Base-by-base conservation (phyloP, 2,329 filamentous ascomycete species). In the Penicillium occitanis region DNA sequence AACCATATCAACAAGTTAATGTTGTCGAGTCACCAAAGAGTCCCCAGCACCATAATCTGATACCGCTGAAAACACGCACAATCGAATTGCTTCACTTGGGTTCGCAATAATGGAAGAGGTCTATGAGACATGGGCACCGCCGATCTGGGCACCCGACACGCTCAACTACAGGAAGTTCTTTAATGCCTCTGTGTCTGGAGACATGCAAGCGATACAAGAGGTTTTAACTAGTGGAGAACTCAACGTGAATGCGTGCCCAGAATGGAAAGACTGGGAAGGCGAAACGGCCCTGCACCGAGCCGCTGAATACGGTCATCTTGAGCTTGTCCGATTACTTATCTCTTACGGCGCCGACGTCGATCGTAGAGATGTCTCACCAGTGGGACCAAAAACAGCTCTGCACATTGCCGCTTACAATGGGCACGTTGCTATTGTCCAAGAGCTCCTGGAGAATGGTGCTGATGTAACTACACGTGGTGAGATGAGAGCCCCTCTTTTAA, bases 131-230 rank as follows among this genome's bases (percentile, higher is more conserved):
- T 46, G 58, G 40, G 58, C 58, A 33, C 40, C 42, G 13, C 58
- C 58, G 6, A 46, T 48, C 19, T 48, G 58, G 58, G 58, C 58
- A 61, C 58, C 40, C 42, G 58, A 63, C 48, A 53, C 61, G 3
- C 33, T 35, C 33, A 35, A 35, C 33, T 35, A 35, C 8, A 63
- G 61, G 6, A 63, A n/a, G 1, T 63, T 55, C 33, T 63, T 63
- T 7, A 44, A 63, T 44, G 61, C 61, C 7, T 14, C 33, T 7
- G 35, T 63, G 33, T 63, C 33, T 5, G 61, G 61, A 55, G 61
- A 63, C 35, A 63, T 55, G 19, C 61, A 63, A 63, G 35, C 61
- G 14, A 55, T 63, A 3, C 35, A 42, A 14, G 48, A 63, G 44
- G 60, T 19, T 22, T 14, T 50, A 5, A 11, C 10, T 28, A 62